Base-by-base conservation (phyloP, 164 flowering plant species). In the Chloranthus sessilifolius region DNA sequence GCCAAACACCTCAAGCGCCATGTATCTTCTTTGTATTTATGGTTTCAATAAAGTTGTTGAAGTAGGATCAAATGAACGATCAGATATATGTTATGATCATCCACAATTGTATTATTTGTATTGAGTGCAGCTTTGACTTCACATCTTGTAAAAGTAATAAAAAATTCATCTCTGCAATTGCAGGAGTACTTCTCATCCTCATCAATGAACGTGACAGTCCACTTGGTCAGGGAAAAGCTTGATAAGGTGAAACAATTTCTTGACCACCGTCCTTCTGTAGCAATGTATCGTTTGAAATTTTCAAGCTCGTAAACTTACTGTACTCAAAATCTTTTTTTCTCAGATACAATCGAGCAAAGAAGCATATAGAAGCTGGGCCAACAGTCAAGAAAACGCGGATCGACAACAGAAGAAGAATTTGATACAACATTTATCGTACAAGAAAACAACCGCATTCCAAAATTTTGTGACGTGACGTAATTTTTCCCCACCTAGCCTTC, bases 151-250 rank as follows among this genome's bases (percentile, higher is more conserved):
- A 4, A 14, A 36, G 3, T 21, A 9, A 36, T 38, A 16, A 17
- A 31, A 21, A 2, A n/a, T 22, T 25, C 16, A 11, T 22, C 7
- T 35, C 15, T 22, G 26, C 8, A 6, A 27, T 56, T 16, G 41
- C 73, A 83, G 96, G 86, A 81, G 30, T 88, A 88, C 60, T 91
- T 88, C 59, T 49, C 80, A 15, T 79, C 86, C n/a, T 72, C 76
- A 6, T 83, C 96, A 2, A 88, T 87, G 98, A 91, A 91, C 60
- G 75, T 74, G 47, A 85, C 96, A 2, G 95, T 87, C 46, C 75
- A 43, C 22, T 56, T 69, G 55, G 95, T 87, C 46, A 74, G 95
- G 30, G 86, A 85, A 26, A 91, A 79, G 69, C 81, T 91, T 12
- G 70, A 80, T 53, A 81, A 90, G 95, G 95, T 90, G 64, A 52